Percentiles rank a stretch among this genome's conserved stretches.
These are phyloP conservation scores for Fragosphaeria purpurea DNA, from an alignment of 2,329 filamentous ascomycete genomes.

Conservation along the genomic window DNA sequence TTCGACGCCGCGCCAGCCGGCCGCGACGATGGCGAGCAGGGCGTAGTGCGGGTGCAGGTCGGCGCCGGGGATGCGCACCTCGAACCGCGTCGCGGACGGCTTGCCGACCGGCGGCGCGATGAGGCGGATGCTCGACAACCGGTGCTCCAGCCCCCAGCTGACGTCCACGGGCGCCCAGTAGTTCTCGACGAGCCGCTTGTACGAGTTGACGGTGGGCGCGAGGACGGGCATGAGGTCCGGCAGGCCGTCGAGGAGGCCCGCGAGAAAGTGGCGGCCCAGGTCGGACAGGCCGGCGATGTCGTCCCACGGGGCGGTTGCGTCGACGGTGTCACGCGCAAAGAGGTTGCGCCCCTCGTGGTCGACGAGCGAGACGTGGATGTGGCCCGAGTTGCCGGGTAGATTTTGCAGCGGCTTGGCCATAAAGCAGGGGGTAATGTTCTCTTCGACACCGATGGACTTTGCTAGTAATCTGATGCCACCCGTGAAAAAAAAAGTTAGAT, in stretches of 20 bases:
- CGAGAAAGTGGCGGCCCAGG: conserved; percentile 82
- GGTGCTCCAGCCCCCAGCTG: conserved; percentile 91
- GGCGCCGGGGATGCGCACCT: conserved; percentile 67
- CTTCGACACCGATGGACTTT: conserved; percentile 75
- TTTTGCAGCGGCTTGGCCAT: conserved; percentile 95
- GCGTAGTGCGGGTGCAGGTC: conserved; percentile 86
- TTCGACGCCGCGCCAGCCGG: conserved; percentile 84
- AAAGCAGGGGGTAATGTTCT: conserved; percentile 90
- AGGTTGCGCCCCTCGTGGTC: conserved; percentile 66
- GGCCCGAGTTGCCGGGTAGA: conserved; percentile 84
- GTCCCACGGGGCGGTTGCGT: conserved; percentile 59
- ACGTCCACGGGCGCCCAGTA: conserved; percentile 82
- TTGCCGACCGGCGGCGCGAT: conserved; percentile 85
- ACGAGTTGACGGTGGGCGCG: conserved; percentile 91
- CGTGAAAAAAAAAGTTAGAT: too few species aligned
- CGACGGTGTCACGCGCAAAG: conserved; percentile 61
- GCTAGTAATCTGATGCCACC: conserved; percentile 31
- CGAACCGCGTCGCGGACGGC: conserved; percentile 77
- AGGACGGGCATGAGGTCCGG: conserved; percentile 93
- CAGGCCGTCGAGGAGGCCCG: conserved; percentile 75
- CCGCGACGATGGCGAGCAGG: conserved; percentile 71
- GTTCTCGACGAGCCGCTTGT: conserved; percentile 55
- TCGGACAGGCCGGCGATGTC: conserved; percentile 77
- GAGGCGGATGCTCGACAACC: conserved; percentile 77
- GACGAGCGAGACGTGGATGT: conserved; percentile 87